Conservation (phyloP, 352 stramenopile species). For the Thraustochytrium aureum region DNA sequence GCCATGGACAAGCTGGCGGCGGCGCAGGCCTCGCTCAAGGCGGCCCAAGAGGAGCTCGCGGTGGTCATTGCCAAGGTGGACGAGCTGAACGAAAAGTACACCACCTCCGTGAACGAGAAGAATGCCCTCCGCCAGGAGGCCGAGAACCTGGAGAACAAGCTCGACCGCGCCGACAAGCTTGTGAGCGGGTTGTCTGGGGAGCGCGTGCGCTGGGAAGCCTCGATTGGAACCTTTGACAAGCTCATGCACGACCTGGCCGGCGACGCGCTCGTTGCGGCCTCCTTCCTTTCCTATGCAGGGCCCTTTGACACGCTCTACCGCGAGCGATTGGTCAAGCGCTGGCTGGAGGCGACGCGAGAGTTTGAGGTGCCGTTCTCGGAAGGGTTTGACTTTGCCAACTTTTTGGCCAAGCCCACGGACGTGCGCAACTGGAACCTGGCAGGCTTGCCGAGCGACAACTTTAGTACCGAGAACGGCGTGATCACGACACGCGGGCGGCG, state of each 20-base stretch:
- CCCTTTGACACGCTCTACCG: constrained; percentile 90
- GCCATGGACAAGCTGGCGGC: constrained; percentile 65
- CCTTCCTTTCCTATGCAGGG: constrained; percentile 92
- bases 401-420: constrained; percentile 86
- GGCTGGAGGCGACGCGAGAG: constrained; percentile 79
- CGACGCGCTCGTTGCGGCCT: constrained; percentile 84
- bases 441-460: constrained; percentile 81
- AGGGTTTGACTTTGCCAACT: constrained; percentile 85
- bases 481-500: constrained; percentile 88
- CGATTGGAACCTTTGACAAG: constrained; percentile 81
- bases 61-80: constrained; percentile 88
- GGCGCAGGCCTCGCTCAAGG: constrained; percentile 73
- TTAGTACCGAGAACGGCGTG: constrained; percentile 94
- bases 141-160: constrained; percentile 81
- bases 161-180: constrained; percentile 88
- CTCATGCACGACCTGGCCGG: constrained; percentile 81
- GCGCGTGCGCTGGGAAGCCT: constrained; percentile 86
- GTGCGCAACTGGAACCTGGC: constrained; percentile 93
- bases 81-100: constrained; percentile 81
- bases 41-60: constrained; percentile 80
- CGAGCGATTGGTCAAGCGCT: constrained; percentile 63
- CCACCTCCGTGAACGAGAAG: constrained; percentile 87
- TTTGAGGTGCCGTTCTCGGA: constrained; percentile 75
- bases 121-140: constrained; percentile 87
- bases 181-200: constrained; percentile 88